Conservation (phyloP, 2,329 filamentous ascomycete species). For the Cadophora gregata region DNA sequence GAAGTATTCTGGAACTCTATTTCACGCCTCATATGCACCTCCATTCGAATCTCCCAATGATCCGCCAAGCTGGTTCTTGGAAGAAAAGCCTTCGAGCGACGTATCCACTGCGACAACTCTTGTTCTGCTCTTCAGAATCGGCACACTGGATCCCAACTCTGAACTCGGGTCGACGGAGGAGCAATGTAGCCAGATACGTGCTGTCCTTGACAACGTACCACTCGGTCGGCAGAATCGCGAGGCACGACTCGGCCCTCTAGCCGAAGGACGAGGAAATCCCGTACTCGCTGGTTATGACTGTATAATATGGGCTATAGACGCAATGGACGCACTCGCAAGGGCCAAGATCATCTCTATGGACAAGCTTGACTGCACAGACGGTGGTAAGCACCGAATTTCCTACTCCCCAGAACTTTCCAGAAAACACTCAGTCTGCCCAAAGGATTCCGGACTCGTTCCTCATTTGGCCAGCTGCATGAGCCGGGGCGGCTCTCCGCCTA, state of each 20-base stretch:
- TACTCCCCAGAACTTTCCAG: background rate
- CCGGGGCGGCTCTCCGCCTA: background rate
- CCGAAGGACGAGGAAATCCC: conserved; percentile 32
- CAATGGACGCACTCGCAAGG: conserved; percentile 27
- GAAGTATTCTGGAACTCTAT: conserved; percentile 33
- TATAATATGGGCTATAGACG: conserved; percentile 38
- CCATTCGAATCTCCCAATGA: background rate
- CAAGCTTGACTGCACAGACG: conserved; percentile 22
- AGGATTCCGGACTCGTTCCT: background rate
- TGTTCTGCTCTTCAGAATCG: conserved; percentile 33
- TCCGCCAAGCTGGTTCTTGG: conserved; percentile 28
- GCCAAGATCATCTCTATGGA: conserved; percentile 24
- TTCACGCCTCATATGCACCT: conserved; percentile 35
- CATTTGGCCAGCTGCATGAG: conserved; percentile 6
- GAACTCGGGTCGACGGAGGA: conserved; percentile 17
- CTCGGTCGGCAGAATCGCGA: conserved; percentile 32
- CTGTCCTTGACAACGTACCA: conserved; percentile 30
- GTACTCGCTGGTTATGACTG: conserved; percentile 38
- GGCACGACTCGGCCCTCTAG: conserved; percentile 21
- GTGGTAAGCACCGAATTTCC: conserved; percentile 12
- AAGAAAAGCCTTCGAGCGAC: conserved; percentile 31
- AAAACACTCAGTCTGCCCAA: background rate
- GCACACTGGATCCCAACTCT: conserved; percentile 25
- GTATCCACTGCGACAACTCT: conserved; percentile 33
- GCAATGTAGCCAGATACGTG: conserved; percentile 26